phyloP scores from a whole-genome alignment of 139 green algal species.

The Pycnococcus provasolii region DNA sequence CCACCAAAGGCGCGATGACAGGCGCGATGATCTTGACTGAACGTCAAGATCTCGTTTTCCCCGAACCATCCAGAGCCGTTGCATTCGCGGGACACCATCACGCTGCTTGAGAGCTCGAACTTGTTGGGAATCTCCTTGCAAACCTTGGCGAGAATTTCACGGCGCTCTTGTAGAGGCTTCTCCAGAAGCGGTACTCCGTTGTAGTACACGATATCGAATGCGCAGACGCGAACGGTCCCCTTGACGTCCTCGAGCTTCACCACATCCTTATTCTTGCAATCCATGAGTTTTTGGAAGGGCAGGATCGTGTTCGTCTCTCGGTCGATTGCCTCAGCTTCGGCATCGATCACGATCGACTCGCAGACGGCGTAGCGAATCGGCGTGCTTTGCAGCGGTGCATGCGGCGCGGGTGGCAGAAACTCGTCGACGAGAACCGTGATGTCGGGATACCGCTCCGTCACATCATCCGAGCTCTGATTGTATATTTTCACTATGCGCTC shows the following conservation, averaged over 20 bases:
- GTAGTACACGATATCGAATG: slow-evolving; percentile 94
- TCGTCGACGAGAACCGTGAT: slow-evolving; percentile 50
- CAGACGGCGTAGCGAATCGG: slow-evolving; percentile 37
- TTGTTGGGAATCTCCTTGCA: slow-evolving; percentile 53
- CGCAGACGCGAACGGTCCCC: slow-evolving; percentile 74
- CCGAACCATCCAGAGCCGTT: too few species aligned
- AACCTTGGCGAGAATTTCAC: slow-evolving; percentile 56
- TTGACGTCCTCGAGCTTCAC: slow-evolving; percentile 74
- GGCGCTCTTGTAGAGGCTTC: slow-evolving; percentile 36
- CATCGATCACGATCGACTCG: slow-evolving; percentile 74
- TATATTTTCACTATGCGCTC: slow-evolving; percentile 34
- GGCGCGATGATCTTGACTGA: too few species aligned
- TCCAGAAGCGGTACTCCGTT: slow-evolving; percentile 73
- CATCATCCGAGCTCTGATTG: slow-evolving; percentile 80
- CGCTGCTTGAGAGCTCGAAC: slow-evolving; percentile 66
- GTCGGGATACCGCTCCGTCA: slow-evolving; percentile 88
- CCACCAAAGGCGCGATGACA: too few species aligned
- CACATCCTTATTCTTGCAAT: slow-evolving; percentile 81
- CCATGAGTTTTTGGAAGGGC: slow-evolving; percentile 84
- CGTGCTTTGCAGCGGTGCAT: neutral
- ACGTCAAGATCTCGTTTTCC: too few species aligned
- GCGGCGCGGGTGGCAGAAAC: slow-evolving; percentile 27
- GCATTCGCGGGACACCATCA: slow-evolving; percentile 61
- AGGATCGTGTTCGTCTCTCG: slow-evolving; percentile 58
- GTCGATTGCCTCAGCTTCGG: slow-evolving; percentile 85